Base-by-base conservation (phyloP, 257 asterid species). In the Jaltomata sinuosa region DNA sequence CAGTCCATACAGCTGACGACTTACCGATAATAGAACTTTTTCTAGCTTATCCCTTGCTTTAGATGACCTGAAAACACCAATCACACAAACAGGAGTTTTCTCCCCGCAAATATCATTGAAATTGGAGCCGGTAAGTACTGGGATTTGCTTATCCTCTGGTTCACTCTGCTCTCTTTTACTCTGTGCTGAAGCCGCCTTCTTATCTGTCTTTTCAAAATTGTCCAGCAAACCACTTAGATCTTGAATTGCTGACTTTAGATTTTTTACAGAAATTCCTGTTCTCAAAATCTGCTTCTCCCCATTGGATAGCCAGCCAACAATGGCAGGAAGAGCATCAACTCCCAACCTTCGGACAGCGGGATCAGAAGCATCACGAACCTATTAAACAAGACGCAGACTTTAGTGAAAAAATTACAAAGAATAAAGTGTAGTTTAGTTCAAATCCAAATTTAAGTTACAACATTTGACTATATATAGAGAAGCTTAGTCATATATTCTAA, bases 301-400 rank as follows among this genome's bases (percentile, higher is more conserved):
- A 84, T 94, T 92, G 36, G 98, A 90, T 36, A 92, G 89, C 98
- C 97, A 92, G 59, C 98, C 96, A 85, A 95, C 85, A 31, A 97
- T 83, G 29, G 97, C 98, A 27, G 99, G 99, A 87, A 97, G 97
- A 49, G 96, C 89, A 83, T 91, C 89, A 9, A 94, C 84, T 15
- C 97, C 98, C 84, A 97, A 83, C 72, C 84, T 87, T 84, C 86
- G 89, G 84, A 90, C 90, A 52, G 88, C 84, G 8, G 92, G 89
- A 85, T 93, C 97, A 55, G 98, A 91, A 72, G 80, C 84, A 80
- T 92, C 98, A 59, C 36, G 92, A 77, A 95, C 97, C 99, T 97
- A 74, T 69, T 82, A 11, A 82, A 61, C 82, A 62, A 45, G 40
- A 67, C 53, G 59, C 9, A 11, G 31, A 55, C 38, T 12, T 76